Percentiles rank a stretch among this genome's conserved stretches.
These are phyloP conservation scores for Eremomyces bilateralis DNA, from an alignment of 495 filamentous ascomycete genomes.

Conservation along the genomic window DNA sequence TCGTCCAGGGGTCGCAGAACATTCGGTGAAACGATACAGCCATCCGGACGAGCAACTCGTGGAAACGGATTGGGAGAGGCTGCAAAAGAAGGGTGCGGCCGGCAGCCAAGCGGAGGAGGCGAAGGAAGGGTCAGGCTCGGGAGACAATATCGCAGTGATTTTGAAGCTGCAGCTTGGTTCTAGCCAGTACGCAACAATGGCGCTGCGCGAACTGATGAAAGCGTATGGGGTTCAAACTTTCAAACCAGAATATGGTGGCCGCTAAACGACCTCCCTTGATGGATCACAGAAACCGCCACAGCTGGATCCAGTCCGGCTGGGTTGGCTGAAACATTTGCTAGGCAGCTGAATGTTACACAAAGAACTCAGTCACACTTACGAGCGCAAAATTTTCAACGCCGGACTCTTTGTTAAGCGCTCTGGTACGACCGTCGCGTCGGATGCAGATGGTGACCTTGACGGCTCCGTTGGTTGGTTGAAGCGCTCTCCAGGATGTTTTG, in stretches of 20 bases:
- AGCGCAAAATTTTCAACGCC: too few species aligned
- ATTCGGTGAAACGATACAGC: constrained; percentile 44
- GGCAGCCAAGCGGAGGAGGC: constrained; percentile 8
- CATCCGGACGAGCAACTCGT: constrained; percentile 65
- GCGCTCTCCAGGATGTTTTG: too few species aligned
- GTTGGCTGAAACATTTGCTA: too few species aligned
- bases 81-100: constrained; percentile 13
- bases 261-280: not conserved
- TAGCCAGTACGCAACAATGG: constrained; percentile 90
- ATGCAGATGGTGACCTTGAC: too few species aligned
- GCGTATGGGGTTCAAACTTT: constrained; percentile 36
- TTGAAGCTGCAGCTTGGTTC: constrained; percentile 66
- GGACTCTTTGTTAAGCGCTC: too few species aligned
- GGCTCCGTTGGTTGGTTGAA: too few species aligned
- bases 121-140: constrained; percentile 3
- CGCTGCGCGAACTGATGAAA: constrained; percentile 67
- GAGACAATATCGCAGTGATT: constrained; percentile 52
- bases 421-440: too few species aligned
- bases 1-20: constrained; percentile 34
- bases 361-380: too few species aligned
- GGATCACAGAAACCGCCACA: too few species aligned
- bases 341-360: too few species aligned
- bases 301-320: too few species aligned
- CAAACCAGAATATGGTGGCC: constrained; percentile 31
- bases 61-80: constrained; percentile 52